Evolutionary conservation across 768 basidiomycete genomes (phyloP).

Genomic region (Krasilnikovozyma curviuscula): DNA sequence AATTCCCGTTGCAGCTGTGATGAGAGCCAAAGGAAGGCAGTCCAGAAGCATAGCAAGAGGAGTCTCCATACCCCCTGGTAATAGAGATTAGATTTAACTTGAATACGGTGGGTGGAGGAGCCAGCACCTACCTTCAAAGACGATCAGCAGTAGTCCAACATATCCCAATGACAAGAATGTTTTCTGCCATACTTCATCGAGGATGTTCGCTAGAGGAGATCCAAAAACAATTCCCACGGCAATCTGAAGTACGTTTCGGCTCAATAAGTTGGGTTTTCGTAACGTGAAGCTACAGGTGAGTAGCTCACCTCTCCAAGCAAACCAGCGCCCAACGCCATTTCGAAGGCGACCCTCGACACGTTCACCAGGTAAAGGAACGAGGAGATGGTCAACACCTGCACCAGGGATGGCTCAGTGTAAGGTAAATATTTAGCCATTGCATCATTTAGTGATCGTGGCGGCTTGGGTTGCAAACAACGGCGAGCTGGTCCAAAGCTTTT

Average conservation of each 20-base stretch:
- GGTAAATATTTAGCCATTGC: conserved; percentile 15
- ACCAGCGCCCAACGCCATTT: conserved; percentile 31
- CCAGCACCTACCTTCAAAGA: conserved; percentile 31
- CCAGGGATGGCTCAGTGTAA: conserved; percentile 26
- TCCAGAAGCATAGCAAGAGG: conserved; percentile 32
- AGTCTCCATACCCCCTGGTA: conserved; percentile 38
- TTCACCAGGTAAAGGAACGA: conserved; percentile 41
- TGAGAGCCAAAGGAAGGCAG: conserved; percentile 33
- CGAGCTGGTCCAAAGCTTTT: too few relatives aligned
- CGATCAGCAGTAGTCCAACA: conserved; percentile 34
- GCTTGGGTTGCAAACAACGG: too few relatives aligned
- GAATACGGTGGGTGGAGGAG: not conserved
- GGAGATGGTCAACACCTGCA: conserved; percentile 31
- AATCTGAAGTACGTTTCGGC: conserved; percentile 28
- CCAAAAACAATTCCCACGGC: conserved; percentile 40
- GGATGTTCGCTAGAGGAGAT: conserved; percentile 33
- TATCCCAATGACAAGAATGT: conserved; percentile 34
- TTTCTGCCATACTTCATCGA: conserved; percentile 27
- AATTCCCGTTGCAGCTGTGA: conserved; percentile 38
- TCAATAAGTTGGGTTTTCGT: not conserved
- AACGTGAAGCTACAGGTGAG: not conserved
- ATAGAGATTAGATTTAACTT: not conserved
- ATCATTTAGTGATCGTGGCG: too few relatives aligned
- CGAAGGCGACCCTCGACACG: conserved; percentile 31
- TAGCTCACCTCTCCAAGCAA: conserved; percentile 2